Conservation (phyloP, 106 monocot species). For the Dendrobium huoshanense region DNA sequence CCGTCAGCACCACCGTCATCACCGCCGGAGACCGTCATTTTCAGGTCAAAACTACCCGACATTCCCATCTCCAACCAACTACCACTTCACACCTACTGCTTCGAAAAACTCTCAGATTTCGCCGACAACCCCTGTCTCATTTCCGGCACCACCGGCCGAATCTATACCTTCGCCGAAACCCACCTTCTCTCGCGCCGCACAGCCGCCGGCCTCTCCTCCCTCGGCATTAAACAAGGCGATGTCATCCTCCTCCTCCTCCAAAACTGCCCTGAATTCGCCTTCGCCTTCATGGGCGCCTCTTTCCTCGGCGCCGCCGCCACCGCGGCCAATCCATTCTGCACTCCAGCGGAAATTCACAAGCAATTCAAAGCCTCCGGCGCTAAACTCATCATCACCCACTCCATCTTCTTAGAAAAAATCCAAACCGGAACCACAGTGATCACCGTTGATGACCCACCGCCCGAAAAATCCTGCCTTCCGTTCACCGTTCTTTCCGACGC, state of each 20-base stretch:
- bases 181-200: conserved; percentile 38
- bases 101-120: conserved; percentile 29
- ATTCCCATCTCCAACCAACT: conserved; percentile 56
- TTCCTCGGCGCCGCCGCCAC: conserved; percentile 64
- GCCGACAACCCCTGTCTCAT: conserved; percentile 59
- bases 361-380: conserved; percentile 44
- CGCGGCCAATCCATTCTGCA: conserved; percentile 86
- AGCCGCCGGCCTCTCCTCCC: conserved; percentile 47
- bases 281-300: conserved; percentile 72
- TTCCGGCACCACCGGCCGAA: conserved; percentile 36
- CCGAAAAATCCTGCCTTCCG: conserved; percentile 26
- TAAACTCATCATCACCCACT: conserved; percentile 56
- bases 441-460: conserved; percentile 39
- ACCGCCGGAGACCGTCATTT: conserved; percentile 18
- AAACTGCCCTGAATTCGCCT: conserved; percentile 70
- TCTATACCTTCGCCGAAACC: conserved; percentile 57
- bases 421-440: conserved; percentile 21
- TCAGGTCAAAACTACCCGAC: conserved; percentile 67
- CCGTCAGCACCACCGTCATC: background rate
- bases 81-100: conserved; percentile 78
- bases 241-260: conserved; percentile 73
- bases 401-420: conserved; percentile 61
- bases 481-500: conserved; percentile 27
- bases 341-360: conserved; percentile 63
- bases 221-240: conserved; percentile 50